phyloP scores from a whole-genome alignment of 345 rosid genomes.

The Gossypium mustelinum region DNA sequence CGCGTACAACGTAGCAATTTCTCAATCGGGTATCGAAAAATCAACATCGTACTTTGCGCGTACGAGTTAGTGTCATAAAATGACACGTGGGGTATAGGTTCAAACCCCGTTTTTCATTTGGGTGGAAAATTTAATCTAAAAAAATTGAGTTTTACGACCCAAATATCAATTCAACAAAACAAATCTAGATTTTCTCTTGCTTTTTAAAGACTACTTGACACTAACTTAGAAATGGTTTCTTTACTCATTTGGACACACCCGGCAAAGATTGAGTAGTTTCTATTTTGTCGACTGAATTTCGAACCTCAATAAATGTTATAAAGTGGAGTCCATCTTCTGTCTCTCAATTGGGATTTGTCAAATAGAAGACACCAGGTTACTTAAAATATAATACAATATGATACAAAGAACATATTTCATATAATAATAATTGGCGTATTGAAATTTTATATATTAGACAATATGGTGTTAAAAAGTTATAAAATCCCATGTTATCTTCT shows the following conservation, averaged over 20 bases:
- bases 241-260: not conserved
- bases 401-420: too few species aligned
- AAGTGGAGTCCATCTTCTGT: not conserved
- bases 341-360: not conserved
- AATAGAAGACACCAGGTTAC: not conserved
- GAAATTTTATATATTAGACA: too few species aligned
- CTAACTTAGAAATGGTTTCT: not conserved
- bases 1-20: not conserved
- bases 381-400: too few species aligned
- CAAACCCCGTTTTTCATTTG: not conserved
- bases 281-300: not conserved
- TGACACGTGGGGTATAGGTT: not conserved
- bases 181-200: too few species aligned
- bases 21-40: not conserved
- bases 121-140: not conserved
- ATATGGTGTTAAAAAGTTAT: too few species aligned
- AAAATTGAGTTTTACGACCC: not conserved
- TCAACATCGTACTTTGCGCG: conserved; percentile 2
- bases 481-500: not conserved
- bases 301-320: not conserved
- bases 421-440: too few species aligned
- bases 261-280: not conserved
- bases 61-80: not conserved
- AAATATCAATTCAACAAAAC: too few species aligned
- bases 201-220: not conserved